These are phyloP conservation scores for Nigrospora osmanthi DNA, from an alignment of 2,329 filamentous ascomycete species.

Conservation along the genomic window DNA sequence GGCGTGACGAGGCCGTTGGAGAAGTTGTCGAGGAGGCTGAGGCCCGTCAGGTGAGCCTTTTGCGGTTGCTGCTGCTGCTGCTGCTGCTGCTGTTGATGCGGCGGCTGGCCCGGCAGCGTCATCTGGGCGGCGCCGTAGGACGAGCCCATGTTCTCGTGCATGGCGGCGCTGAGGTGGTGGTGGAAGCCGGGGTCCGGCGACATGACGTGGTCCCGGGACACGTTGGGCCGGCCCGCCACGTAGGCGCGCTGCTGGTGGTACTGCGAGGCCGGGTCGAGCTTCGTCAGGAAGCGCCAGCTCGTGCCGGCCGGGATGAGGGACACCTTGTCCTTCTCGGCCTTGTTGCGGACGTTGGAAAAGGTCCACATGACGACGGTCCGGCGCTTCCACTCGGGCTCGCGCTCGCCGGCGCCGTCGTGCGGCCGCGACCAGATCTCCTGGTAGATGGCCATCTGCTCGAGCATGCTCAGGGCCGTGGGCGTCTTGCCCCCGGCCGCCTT, in stretches of 20 bases:
- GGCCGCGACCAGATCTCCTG: conserved; percentile 57
- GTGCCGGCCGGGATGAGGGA: conserved; percentile 45
- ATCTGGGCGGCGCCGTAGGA: conserved; percentile 32
- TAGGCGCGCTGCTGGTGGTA: conserved; percentile 45
- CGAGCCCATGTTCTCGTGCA: conserved; percentile 49
- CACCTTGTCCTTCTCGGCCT: conserved; percentile 23
- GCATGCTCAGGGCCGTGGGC: conserved; percentile 38
- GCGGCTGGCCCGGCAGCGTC: conserved; percentile 11
- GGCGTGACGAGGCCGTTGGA: conserved; percentile 47
- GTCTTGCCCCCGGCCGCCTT: background rate
- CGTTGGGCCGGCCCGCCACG: conserved; percentile 23
- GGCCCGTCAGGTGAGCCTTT: conserved; percentile 7
- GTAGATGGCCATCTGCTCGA: conserved; percentile 57
- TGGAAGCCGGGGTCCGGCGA: conserved; percentile 42
- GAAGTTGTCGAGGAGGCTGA: conserved; percentile 41
- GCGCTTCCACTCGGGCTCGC: conserved; percentile 38
- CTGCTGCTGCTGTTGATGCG: conserved; percentile 8
- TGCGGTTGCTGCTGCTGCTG: conserved; percentile 7
- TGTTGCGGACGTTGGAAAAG: conserved; percentile 45
- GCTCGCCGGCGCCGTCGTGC: conserved; percentile 22
- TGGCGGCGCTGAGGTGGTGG: conserved; percentile 44
- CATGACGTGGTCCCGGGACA: conserved; percentile 39
- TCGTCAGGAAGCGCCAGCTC: conserved; percentile 54
- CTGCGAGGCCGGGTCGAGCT: conserved; percentile 51
- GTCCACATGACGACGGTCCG: conserved; percentile 57